Base-by-base conservation (phyloP, 2,329 filamentous ascomycete species). In the Cryphonectria naterciae region DNA sequence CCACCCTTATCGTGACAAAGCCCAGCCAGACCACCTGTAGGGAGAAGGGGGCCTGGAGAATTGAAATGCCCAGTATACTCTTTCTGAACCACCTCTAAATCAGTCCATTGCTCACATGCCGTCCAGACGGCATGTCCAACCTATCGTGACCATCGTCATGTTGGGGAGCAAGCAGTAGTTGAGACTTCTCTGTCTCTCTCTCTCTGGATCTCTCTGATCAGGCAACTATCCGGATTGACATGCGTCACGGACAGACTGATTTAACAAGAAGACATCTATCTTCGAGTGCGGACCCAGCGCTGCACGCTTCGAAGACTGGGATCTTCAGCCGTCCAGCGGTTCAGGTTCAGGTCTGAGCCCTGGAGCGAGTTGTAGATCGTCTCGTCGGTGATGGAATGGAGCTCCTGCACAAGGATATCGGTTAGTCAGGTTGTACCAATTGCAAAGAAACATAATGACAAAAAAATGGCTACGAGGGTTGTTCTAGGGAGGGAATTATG, bases 241-340 rank as follows among this genome's bases (percentile, higher is more conserved):
- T 39, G 37, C 15, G 60, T 19, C 37, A 22, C 39, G 19, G 60
- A 41, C 10, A 35, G n/a, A 32, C 10, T 10, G n/a, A 17, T 32
- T 28, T 58, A 28, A 25, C 0, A 41, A 49, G 28, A 52, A 4
- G 28, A 52, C n/a, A 41, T 73, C 49, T 65, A 71, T 60, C 76
- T 79, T 68, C 83, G 80, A 68, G 82, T 82, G 69, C 85, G 83
- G 67, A 91, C 79, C 89, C 89, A 91, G 78, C 87, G 85, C 77
- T 87, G 84, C 70, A 91, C 85, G 65, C 84, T 81, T 68, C 86
- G 82, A 67, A 90, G 80, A 74, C 85, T 87, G 2, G 89, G 89
- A 76, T 91, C 89, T 76, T 91, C 89, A 73, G 81, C 83, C 75
- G 85, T 89, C 89, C 89, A 91, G 80, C 88, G 87, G 76, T 87